These are phyloP conservation scores for Hericium rajendrae DNA, from an alignment of 768 basidiomycete species.

Conservation along the genomic window DNA sequence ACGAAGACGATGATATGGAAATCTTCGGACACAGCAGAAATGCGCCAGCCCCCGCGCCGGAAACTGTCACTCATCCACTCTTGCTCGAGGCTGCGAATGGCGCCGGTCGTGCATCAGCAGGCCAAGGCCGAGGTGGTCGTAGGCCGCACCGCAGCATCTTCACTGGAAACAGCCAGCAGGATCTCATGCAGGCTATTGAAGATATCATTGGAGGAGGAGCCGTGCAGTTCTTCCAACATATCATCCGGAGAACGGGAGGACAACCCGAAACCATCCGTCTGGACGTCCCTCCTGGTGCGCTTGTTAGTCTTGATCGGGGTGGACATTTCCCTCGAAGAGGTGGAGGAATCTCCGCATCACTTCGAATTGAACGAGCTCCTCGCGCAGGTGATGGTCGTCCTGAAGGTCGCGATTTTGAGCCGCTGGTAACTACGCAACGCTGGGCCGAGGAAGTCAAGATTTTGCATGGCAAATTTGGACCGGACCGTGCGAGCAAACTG, in stretches of 20 bases:
- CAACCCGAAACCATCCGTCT: constrained; percentile 64
- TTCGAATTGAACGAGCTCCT: constrained; percentile 50
- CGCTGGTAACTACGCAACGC: constrained; percentile 71
- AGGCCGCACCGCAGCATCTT: constrained; percentile 40
- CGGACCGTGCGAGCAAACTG: constrained; percentile 57
- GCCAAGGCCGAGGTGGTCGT: constrained; percentile 30
- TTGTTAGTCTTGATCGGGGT: constrained; percentile 51
- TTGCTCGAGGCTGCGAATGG: constrained; percentile 52
- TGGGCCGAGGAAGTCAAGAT: constrained; percentile 88
- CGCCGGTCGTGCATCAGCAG: constrained; percentile 33
- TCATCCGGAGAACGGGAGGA: constrained; percentile 46
- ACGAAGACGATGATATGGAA: constrained; percentile 42
- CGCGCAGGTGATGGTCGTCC: constrained; percentile 27
- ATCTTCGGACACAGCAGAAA: constrained; percentile 58
- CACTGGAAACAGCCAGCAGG: constrained; percentile 30
- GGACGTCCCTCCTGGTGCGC: constrained; percentile 58
- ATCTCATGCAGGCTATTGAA: constrained; percentile 69
- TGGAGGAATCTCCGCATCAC: constrained; percentile 40
- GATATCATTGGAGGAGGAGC: constrained; percentile 76
- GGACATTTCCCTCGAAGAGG: constrained; percentile 31
- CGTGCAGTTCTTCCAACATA: constrained; percentile 74
- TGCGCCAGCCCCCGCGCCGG: constrained; percentile 41
- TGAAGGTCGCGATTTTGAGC: constrained; percentile 61
- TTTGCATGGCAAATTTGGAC: constrained; percentile 63
- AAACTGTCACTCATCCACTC: constrained; percentile 74